Percentiles rank a stretch among this genome's conserved stretches.
These are phyloP conservation scores for Aspergillus alliaceus DNA, from an alignment of 2,329 filamentous ascomycete species.

Conservation along the genomic window DNA sequence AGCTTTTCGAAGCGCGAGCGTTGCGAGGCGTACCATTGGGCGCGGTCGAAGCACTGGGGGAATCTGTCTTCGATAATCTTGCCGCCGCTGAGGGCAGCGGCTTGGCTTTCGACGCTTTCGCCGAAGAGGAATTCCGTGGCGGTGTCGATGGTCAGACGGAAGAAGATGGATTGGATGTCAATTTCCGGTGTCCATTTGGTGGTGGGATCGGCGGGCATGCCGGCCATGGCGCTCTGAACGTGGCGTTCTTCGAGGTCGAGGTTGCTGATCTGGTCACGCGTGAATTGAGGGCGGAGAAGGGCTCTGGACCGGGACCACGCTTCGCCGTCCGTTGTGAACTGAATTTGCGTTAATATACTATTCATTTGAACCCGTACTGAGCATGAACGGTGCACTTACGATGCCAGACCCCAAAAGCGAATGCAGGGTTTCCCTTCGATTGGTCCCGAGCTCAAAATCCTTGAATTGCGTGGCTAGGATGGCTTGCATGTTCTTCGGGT, in stretches of 20 bases:
- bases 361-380: too few relatives aligned
- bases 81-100: constrained; percentile 30
- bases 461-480: constrained; percentile 79
- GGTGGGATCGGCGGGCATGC: constrained; percentile 59
- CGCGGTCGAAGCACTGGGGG: constrained; percentile 35
- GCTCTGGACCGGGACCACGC: constrained; percentile 78
- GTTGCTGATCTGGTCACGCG: constrained; percentile 79
- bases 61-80: constrained; percentile 44
- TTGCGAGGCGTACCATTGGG: constrained; percentile 30
- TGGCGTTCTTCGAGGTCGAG: constrained; percentile 79
- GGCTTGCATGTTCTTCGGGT: constrained; percentile 72
- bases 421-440: constrained; percentile 64
- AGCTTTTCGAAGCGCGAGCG: constrained; percentile 22
- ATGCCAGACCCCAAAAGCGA: constrained; percentile 48
- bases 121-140: constrained; percentile 86
- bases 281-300: constrained; percentile 82
- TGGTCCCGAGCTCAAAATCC: constrained; percentile 77
- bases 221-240: constrained; percentile 68
- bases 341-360: neutral
- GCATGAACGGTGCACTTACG: constrained; percentile 27
- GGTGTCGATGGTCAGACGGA: constrained; percentile 80
- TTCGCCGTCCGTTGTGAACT: constrained; percentile 69
- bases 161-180: constrained; percentile 76
- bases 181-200: constrained; percentile 53
- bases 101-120: constrained; percentile 63